A percentile compares a stretch with the other conserved stretches of the same genome.
These are phyloP conservation scores for Backusella westeae DNA, from an alignment of 192 early-diverging fungal species.

Conservation along the genomic window DNA sequence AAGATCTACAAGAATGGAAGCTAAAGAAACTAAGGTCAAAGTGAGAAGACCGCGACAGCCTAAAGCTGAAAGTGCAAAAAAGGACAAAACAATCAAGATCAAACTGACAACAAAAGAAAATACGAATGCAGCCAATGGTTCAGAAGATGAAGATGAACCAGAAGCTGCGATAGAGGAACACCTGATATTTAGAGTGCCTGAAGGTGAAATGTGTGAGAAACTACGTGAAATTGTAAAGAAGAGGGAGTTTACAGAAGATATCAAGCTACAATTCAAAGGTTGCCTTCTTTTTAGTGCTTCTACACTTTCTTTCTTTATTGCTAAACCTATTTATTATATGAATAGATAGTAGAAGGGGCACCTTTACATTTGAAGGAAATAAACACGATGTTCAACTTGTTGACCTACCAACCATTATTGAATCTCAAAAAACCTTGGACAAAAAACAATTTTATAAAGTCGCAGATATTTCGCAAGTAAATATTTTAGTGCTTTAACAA, in stretches of 20 bases:
- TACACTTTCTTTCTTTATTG: not conserved
- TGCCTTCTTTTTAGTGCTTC: not conserved
- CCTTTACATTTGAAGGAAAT: constrained; percentile 50
- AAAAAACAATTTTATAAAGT: constrained; percentile 86
- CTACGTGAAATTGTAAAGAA: constrained; percentile 53
- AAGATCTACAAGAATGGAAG: not conserved
- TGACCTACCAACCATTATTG: constrained; percentile 83
- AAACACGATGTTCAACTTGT: constrained; percentile 68
- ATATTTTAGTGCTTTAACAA: not conserved
- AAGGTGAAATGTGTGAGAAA: constrained; percentile 46
- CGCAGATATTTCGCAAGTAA: constrained; percentile 81
- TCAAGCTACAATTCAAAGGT: constrained; percentile 40
- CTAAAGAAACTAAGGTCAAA: constrained; percentile 18
- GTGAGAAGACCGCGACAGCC: constrained; percentile 11
- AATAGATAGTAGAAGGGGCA: constrained; percentile 58
- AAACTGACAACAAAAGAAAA: constrained; percentile 28
- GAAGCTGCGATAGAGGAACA: constrained; percentile 82
- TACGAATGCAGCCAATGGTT: constrained; percentile 1
- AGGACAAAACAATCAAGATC: constrained; percentile 31
- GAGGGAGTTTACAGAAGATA: constrained; percentile 40
- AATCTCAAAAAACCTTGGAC: constrained; percentile 84
- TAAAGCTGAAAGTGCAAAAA: not conserved
- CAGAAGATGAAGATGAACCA: constrained; percentile 59
- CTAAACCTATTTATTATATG: not conserved
- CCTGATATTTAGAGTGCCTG: constrained; percentile 69